Percentiles rank a stretch among this genome's conserved stretches.
phyloP scores from a whole-genome alignment of 116 monocot species.

The Phalaenopsis hybrid region DNA sequence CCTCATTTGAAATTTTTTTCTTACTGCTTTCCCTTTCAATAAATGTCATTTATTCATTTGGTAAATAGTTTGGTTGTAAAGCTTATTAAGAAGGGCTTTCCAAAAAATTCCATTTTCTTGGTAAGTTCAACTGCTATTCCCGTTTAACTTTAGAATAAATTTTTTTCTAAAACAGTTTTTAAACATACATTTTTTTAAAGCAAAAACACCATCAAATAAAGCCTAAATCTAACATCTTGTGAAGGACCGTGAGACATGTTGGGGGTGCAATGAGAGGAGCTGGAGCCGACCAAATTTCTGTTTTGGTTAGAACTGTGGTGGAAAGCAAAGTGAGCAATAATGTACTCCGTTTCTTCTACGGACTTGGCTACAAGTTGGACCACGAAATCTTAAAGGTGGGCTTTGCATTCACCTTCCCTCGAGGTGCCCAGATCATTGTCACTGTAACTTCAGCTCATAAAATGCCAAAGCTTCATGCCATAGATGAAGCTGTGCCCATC shows the following conservation, averaged over 20 bases:
- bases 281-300: constrained; percentile 87
- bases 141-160: too few relatives aligned
- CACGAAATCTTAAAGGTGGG: constrained; percentile 83
- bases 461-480: constrained; percentile 70
- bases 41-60: too few relatives aligned
- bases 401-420: constrained; percentile 56
- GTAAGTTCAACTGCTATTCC: too few relatives aligned
- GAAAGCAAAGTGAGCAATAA: constrained; percentile 71
- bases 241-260: constrained; percentile 83
- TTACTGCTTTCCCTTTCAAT: too few relatives aligned
- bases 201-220: too few relatives aligned
- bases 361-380: constrained; percentile 84
- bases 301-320: constrained; percentile 64
- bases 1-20: too few relatives aligned
- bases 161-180: too few relatives aligned
- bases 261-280: constrained; percentile 85
- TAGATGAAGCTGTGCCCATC: constrained; percentile 75
- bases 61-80: too few relatives aligned
- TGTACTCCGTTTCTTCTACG: constrained; percentile 73
- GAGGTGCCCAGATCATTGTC: constrained; percentile 58
- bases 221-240: neutral
- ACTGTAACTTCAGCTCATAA: constrained; percentile 73
- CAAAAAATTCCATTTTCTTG: too few relatives aligned
- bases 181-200: too few relatives aligned
- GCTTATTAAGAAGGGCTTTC: too few relatives aligned